Conservation (phyloP, 768 basidiomycete species). For the Phanerodontia chrysosporium region DNA sequence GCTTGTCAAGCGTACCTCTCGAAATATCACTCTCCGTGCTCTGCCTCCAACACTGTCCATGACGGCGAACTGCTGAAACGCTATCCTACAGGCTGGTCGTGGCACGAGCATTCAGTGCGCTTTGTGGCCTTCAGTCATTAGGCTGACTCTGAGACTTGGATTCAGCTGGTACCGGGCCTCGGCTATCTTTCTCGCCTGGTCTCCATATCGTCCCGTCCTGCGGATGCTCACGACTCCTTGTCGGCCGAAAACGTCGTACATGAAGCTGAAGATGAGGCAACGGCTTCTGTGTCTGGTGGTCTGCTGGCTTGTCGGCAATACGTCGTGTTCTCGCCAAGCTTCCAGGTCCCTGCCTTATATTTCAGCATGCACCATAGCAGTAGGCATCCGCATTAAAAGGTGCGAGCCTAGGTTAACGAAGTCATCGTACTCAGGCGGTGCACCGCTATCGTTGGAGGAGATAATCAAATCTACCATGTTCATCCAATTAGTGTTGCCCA, state of each 20-base stretch:
- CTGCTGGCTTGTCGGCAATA: conserved; percentile 54
- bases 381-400: conserved; percentile 39
- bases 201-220: background rate
- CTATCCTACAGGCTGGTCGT: conserved; percentile 45
- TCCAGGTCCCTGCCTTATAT: conserved; percentile 80
- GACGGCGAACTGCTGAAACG: conserved; percentile 5
- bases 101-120: conserved; percentile 59
- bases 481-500: conserved; percentile 40
- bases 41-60: background rate
- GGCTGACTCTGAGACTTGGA: conserved; percentile 7
- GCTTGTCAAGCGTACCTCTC: conserved; percentile 52
- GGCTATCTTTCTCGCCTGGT: conserved; percentile 28
- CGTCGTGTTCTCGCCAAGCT: conserved; percentile 74
- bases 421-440: conserved; percentile 48
- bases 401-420: conserved; percentile 11
- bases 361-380: conserved; percentile 66
- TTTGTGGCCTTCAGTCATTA: background rate
- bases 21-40: conserved; percentile 17
- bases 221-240: conserved; percentile 3
- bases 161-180: conserved; percentile 24
- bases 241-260: background rate
- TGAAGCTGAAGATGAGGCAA: conserved; percentile 12
- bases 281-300: conserved; percentile 15
- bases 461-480: conserved; percentile 60
- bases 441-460: conserved; percentile 52